phyloP scores from a whole-genome alignment of 768 basidiomycete species.

The Gelatoporia subvermispora region DNA sequence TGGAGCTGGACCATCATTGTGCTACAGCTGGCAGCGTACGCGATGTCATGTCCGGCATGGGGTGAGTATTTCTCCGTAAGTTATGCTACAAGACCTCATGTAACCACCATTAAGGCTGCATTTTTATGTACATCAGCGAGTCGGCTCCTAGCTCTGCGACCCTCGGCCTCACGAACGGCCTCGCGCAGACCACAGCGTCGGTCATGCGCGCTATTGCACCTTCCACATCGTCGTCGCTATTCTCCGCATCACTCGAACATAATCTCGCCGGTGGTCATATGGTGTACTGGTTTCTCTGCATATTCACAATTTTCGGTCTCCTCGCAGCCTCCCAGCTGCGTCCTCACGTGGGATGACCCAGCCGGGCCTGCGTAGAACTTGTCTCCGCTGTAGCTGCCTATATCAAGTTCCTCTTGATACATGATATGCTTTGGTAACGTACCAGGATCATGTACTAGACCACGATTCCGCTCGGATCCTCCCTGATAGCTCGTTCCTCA shows the following conservation, averaged over 20 bases:
- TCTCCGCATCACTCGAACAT: constrained; percentile 39
- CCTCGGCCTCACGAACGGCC: constrained; percentile 47
- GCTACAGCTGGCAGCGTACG: constrained; percentile 19
- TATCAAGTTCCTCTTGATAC: no score
- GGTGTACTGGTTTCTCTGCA: constrained; percentile 18
- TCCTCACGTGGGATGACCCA: no score
- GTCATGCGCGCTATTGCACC: constrained; percentile 47
- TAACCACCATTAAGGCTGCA: constrained; percentile 10
- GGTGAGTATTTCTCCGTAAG: constrained; percentile 13
- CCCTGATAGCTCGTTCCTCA: no score
- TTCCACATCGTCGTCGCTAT: constrained; percentile 45
- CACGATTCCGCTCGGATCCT: no score
- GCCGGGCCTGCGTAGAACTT: no score
- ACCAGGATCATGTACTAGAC: no score
- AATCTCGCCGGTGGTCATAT: constrained; percentile 38
- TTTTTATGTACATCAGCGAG: constrained; percentile 26
- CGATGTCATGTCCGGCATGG: constrained; percentile 28
- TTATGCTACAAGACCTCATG: constrained; percentile 30
- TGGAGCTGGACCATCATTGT: constrained; percentile 23
- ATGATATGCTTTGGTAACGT: no score
- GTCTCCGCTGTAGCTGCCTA: no score
- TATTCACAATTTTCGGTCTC: not conserved
- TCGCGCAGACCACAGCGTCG: constrained; percentile 47
- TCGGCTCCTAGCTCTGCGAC: constrained; percentile 21
- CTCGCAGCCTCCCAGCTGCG: constrained; percentile 44